Conservation (phyloP, 2,329 filamentous ascomycete genomes). For the Mycosphaerella sp. region DNA sequence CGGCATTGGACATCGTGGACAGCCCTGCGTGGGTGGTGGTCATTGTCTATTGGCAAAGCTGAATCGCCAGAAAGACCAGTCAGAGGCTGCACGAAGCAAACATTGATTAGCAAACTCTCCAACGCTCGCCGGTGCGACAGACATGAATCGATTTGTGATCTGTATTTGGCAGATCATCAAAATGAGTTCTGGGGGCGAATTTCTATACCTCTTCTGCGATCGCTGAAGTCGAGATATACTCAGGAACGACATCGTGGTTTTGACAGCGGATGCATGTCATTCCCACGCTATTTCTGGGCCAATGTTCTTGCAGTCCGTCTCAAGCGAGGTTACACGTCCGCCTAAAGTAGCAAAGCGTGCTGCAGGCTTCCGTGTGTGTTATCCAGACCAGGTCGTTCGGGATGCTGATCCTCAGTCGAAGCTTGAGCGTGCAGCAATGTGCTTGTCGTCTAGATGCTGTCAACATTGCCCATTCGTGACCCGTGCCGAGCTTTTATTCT, state of each 20-base stretch:
- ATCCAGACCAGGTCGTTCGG: neutral
- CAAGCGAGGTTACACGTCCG: constrained; percentile 4
- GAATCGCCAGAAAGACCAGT: constrained; percentile 5
- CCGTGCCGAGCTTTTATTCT: neutral
- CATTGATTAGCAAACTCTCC: constrained; percentile 11
- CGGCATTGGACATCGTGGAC: neutral
- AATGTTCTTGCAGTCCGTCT: constrained; percentile 5
- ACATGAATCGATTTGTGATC: neutral
- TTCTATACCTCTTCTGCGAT: neutral
- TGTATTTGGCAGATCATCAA: neutral
- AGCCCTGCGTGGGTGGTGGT: neutral
- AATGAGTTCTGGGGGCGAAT: neutral
- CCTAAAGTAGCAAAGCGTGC: constrained; percentile 2
- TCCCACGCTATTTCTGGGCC: constrained; percentile 4
- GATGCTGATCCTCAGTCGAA: neutral
- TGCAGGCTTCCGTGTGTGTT: constrained; percentile 7
- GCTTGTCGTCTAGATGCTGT: neutral
- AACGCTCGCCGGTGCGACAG: neutral
- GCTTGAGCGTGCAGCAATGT: neutral
- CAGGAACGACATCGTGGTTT: constrained; percentile 10
- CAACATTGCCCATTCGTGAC: neutral
- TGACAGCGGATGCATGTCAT: constrained; percentile 12
- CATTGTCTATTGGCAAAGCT: neutral
- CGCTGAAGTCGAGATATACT: constrained; percentile 10
- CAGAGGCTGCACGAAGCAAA: constrained; percentile 10